A percentile compares a stretch with the other conserved stretches of the same genome.
Conservation (phyloP, 805 yeast species). For the Kodamaea sagamina region DNA sequence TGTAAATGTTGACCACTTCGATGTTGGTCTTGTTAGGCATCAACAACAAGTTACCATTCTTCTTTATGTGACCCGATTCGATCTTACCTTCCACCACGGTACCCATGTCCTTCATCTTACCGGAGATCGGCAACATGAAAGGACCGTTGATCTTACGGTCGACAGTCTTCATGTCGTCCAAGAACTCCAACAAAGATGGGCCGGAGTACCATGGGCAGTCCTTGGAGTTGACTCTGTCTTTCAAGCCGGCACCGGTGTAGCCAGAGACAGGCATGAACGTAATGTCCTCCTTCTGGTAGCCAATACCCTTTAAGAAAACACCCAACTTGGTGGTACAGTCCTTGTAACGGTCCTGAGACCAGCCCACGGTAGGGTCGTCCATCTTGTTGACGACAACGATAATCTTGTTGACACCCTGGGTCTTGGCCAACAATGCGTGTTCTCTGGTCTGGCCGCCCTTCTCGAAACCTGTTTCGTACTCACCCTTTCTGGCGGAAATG, state of each 20-base stretch:
- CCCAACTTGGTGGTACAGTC: slow-evolving; percentile 89
- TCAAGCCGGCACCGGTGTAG: slow-evolving; percentile 94
- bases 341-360: slow-evolving; percentile 95
- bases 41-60: slow-evolving; percentile 69
- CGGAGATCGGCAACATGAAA: slow-evolving; percentile 93
- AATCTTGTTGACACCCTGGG: slow-evolving; percentile 95
- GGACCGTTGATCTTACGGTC: slow-evolving; percentile 91
- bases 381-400: slow-evolving; percentile 95
- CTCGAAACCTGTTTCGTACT: slow-evolving; percentile 98
- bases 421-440: slow-evolving; percentile 95
- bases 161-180: slow-evolving; percentile 78
- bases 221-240: slow-evolving; percentile 71
- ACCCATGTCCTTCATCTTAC: slow-evolving; percentile 96
- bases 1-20: slow-evolving; percentile 84
- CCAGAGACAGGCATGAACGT: slow-evolving; percentile 97
- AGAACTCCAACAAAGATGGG: slow-evolving; percentile 85
- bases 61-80: slow-evolving; percentile 91
- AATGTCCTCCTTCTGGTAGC: slow-evolving; percentile 85
- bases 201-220: slow-evolving; percentile 94
- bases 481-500: slow-evolving; percentile 98
- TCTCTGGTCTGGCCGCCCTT: slow-evolving; percentile 99
- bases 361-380: slow-evolving; percentile 96
- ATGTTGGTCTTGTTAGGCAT: slow-evolving; percentile 90
- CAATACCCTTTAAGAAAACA: slow-evolving; percentile 79
- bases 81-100: slow-evolving; percentile 98